A percentile compares a stretch with the other conserved stretches of the same genome.
These are phyloP conservation scores for Fusarium duplospermum DNA, from an alignment of 2,329 filamentous ascomycete species.

Conservation along the genomic window DNA sequence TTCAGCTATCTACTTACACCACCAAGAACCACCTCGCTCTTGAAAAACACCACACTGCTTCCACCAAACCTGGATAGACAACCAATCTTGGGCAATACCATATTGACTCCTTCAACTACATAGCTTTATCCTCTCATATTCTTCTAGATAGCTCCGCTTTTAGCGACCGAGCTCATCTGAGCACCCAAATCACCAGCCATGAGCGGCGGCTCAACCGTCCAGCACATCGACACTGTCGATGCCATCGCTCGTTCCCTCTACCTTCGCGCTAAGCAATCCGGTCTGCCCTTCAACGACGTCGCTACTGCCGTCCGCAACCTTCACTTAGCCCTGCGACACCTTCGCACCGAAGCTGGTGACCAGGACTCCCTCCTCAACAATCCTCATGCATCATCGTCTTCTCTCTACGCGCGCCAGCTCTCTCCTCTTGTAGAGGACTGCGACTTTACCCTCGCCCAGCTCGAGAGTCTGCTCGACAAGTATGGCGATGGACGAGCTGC, in stretches of 20 bases:
- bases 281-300: slow-evolving; percentile 62
- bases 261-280: slow-evolving; percentile 60
- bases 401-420: slow-evolving; percentile 62
- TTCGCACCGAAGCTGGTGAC: slow-evolving; percentile 68
- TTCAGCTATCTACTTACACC: slow-evolving; percentile 12
- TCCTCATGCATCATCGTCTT: slow-evolving; percentile 47
- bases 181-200: slow-evolving; percentile 41
- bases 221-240: slow-evolving; percentile 67
- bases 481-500: slow-evolving; percentile 49
- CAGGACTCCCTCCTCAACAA: slow-evolving; percentile 66
- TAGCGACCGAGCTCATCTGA: slow-evolving; percentile 20
- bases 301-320: slow-evolving; percentile 63
- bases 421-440: slow-evolving; percentile 65
- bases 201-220: slow-evolving; percentile 49
- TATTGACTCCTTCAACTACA: not conserved
- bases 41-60: not conserved
- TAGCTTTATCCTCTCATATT: not conserved
- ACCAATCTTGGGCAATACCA: not conserved
- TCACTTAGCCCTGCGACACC: slow-evolving; percentile 66
- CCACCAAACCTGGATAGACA: not conserved
- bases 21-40: not conserved
- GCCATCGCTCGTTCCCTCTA: slow-evolving; percentile 67
- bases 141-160: not conserved
- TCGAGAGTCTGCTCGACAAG: slow-evolving; percentile 64
- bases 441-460: slow-evolving; percentile 65